Evolutionary conservation across 2,329 filamentous ascomycete species (phyloP).

Genomic region (Chlorencoelia australis): DNA sequence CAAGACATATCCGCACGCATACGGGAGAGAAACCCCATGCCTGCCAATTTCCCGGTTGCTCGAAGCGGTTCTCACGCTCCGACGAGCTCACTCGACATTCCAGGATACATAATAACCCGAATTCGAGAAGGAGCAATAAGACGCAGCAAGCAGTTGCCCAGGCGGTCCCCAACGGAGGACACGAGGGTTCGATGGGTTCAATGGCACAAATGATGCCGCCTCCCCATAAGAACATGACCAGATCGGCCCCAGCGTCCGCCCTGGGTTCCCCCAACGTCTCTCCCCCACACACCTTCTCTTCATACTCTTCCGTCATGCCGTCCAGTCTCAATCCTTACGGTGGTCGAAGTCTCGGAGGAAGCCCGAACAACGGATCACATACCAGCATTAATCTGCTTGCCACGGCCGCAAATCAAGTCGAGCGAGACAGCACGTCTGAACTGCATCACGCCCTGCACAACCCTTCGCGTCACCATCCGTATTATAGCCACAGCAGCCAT

Average conservation of each 20-base stretch:
- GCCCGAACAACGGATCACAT: constrained; percentile 28
- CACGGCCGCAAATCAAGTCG: constrained; percentile 50
- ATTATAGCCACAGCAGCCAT: constrained; percentile 37
- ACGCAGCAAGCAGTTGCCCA: constrained; percentile 39
- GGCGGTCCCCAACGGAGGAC: constrained; percentile 37
- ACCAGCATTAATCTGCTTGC: constrained; percentile 49
- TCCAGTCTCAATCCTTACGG: constrained; percentile 39
- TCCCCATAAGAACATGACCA: constrained; percentile 69
- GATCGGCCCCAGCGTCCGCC: constrained; percentile 79
- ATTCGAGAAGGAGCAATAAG: constrained; percentile 90
- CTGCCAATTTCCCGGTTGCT: constrained; percentile 91
- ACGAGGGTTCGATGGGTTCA: constrained; percentile 38
- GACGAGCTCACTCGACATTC: constrained; percentile 96
- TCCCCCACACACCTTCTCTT: constrained; percentile 81
- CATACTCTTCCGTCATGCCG: constrained; percentile 43
- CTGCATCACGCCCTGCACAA: constrained; percentile 29
- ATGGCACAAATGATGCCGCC: constrained; percentile 66
- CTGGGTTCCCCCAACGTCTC: constrained; percentile 92
- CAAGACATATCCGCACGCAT: constrained; percentile 84
- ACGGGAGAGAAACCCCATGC: constrained; percentile 97
- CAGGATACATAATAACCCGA: constrained; percentile 97
- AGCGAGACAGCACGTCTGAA: constrained; percentile 40
- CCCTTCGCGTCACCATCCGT: constrained; percentile 42
- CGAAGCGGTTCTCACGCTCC: constrained; percentile 91
- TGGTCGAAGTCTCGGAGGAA: constrained; percentile 34